Conservation (phyloP, 169 alveolate species). For the Plasmodium inui region DNA sequence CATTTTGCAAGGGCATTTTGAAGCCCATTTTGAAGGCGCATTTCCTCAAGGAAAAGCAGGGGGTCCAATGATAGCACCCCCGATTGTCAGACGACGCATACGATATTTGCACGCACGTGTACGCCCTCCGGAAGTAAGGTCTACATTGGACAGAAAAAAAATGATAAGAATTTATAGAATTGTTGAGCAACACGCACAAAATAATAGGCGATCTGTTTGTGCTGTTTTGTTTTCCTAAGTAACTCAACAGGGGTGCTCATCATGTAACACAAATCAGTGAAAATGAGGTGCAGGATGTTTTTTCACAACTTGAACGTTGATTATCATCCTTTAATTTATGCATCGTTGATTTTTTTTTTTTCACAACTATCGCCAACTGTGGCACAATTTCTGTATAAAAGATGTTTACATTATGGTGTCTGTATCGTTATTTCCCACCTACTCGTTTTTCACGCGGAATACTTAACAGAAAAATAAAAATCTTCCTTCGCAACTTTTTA, state of each 20-base stretch:
- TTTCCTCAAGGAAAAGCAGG: background rate
- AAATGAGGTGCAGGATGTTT: background rate
- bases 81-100: background rate
- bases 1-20: too few species aligned
- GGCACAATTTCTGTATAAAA: background rate
- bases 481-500: background rate
- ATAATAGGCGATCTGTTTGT: background rate
- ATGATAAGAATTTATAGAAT: conserved; percentile 26
- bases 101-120: background rate
- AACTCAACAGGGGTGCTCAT: background rate
- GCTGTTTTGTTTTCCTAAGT: background rate
- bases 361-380: background rate
- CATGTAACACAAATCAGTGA: background rate
- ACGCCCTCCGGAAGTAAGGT: background rate
- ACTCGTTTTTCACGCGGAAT: background rate
- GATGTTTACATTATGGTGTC: background rate
- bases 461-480: background rate
- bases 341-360: conserved; percentile 6
- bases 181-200: conserved; percentile 21
- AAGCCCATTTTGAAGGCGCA: background rate
- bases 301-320: background rate
- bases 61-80: background rate
- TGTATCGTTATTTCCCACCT: background rate
- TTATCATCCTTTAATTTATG: background rate
- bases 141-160: conserved; percentile 29